These are phyloP conservation scores for Termitomyces sp. DNA, from an alignment of 768 basidiomycete genomes.

Conservation along the genomic window DNA sequence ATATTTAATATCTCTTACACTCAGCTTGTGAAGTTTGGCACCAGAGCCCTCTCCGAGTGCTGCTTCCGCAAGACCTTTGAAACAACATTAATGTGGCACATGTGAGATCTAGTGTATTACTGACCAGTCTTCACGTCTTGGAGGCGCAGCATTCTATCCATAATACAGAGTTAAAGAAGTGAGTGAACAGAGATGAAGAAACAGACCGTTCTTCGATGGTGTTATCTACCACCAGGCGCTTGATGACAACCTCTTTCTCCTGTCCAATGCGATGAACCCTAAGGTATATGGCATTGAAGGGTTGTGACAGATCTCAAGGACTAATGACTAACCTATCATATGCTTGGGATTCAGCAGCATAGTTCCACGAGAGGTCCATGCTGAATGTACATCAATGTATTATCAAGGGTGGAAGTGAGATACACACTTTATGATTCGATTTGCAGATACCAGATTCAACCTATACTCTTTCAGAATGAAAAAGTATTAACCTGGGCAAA, in stretches of 20 bases:
- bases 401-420: neutral
- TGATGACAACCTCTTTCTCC: conserved; percentile 62
- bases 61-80: conserved; percentile 53
- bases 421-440: conserved; percentile 62
- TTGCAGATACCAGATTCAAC: conserved; percentile 60
- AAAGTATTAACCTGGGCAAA: neutral
- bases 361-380: conserved; percentile 74
- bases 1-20: conserved; percentile 63
- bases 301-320: neutral
- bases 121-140: conserved; percentile 62
- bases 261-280: conserved; percentile 70
- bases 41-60: conserved; percentile 67
- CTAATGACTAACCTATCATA: conserved; percentile 32
- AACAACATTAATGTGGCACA: too few relatives aligned
- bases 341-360: conserved; percentile 66
- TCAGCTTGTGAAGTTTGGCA: conserved; percentile 56
- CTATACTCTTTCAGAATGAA: conserved; percentile 15
- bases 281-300: conserved; percentile 27
- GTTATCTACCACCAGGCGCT: conserved; percentile 59
- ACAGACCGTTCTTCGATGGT: conserved; percentile 73
- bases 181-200: neutral
- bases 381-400: conserved; percentile 22
- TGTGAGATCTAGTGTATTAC: conserved; percentile 8
- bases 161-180: neutral
- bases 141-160: conserved; percentile 54